These are phyloP conservation scores for Amanita polypyramis DNA, from an alignment of 768 basidiomycete genomes.

Conservation along the genomic window DNA sequence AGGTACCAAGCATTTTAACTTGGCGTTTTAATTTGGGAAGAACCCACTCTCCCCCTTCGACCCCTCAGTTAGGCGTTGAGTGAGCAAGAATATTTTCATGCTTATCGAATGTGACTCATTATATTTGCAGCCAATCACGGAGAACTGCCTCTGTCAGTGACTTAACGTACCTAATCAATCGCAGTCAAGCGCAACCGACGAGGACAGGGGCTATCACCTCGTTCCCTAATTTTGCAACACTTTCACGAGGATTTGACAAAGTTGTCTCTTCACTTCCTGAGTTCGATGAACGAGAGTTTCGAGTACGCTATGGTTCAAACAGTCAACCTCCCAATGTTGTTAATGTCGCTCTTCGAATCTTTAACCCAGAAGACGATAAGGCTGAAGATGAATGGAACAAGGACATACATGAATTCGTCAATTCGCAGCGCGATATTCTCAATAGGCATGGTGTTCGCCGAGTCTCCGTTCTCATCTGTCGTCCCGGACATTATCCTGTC, in stretches of 20 bases:
- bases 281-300: constrained; percentile 64
- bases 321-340: constrained; percentile 84
- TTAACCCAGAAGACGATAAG: constrained; percentile 71
- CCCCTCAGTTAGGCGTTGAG: constrained; percentile 54
- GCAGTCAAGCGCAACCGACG: constrained; percentile 79
- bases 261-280: constrained; percentile 64
- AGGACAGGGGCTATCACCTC: constrained; percentile 89
- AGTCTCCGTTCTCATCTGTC: constrained; percentile 86
- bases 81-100: constrained; percentile 13
- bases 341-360: constrained; percentile 87
- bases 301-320: constrained; percentile 62
- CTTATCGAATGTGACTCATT: constrained; percentile 6
- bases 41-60: constrained; percentile 77
- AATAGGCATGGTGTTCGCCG: constrained; percentile 78
- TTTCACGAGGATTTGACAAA: constrained; percentile 65
- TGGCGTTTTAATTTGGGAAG: constrained; percentile 96
- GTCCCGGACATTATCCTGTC: constrained; percentile 82
- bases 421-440: constrained; percentile 53
- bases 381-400: constrained; percentile 69
- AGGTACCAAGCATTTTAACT: constrained; percentile 67
- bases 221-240: constrained; percentile 63
- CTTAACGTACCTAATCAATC: constrained; percentile 83
- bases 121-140: constrained; percentile 39
- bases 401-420: constrained; percentile 61
- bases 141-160: constrained; percentile 94